Conservation (phyloP, 2,329 filamentous ascomycete species). For the Ilyonectria mors-panacis region DNA sequence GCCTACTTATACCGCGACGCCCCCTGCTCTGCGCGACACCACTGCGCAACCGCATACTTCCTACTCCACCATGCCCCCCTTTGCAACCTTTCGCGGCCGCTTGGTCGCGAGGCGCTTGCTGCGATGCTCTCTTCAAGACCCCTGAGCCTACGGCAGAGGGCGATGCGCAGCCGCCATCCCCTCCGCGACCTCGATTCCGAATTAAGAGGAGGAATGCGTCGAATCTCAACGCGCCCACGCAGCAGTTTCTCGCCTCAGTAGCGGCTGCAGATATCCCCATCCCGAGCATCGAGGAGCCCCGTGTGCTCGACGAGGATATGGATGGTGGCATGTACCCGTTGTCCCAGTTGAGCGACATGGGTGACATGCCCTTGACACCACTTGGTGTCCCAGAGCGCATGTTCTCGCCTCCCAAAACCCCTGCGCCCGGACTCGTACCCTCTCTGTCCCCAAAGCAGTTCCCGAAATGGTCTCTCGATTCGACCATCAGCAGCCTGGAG, state of each 20-base stretch:
- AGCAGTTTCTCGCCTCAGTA: slow-evolving; percentile 78
- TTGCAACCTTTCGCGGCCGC: slow-evolving; percentile 62
- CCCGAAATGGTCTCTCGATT: slow-evolving; percentile 73
- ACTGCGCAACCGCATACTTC: slow-evolving; percentile 43
- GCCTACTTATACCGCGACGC: slow-evolving; percentile 36
- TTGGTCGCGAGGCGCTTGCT: slow-evolving; percentile 61
- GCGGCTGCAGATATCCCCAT: slow-evolving; percentile 76
- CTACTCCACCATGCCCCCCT: slow-evolving; percentile 59
- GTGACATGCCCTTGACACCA: slow-evolving; percentile 48
- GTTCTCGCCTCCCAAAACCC: slow-evolving; percentile 73
- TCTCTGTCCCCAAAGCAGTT: slow-evolving; percentile 63
- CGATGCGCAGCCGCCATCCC: slow-evolving; percentile 60
- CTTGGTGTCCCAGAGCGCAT: slow-evolving; percentile 56
- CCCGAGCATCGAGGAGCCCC: slow-evolving; percentile 74
- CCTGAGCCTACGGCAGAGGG: slow-evolving; percentile 64
- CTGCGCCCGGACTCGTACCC: slow-evolving; percentile 63
- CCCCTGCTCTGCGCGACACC: slow-evolving; percentile 29
- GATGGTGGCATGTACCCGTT: slow-evolving; percentile 54
- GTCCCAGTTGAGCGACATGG: slow-evolving; percentile 54
- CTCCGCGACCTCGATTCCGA: slow-evolving; percentile 68
- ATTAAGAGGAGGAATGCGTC: slow-evolving; percentile 70
- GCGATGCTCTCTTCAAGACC: slow-evolving; percentile 61
- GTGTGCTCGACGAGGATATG: slow-evolving; percentile 62
- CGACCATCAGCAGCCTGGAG: slow-evolving; percentile 69
- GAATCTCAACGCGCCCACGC: slow-evolving; percentile 70